Percentiles rank a stretch among this genome's conserved stretches.
These are phyloP conservation scores for Allium sativum DNA, from an alignment of 106 monocot species.

Conservation along the genomic window DNA sequence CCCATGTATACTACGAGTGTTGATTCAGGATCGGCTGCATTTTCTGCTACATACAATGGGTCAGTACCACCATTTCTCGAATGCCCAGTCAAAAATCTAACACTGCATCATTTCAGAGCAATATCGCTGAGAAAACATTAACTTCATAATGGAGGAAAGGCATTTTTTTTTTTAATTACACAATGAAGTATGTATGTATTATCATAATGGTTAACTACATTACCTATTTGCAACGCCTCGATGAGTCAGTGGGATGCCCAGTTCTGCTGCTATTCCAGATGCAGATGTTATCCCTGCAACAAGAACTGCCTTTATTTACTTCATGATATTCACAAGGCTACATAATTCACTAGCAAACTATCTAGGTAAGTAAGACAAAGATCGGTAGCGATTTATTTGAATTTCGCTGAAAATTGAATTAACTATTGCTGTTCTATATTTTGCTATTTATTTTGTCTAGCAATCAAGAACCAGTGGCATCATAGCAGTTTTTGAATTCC, in stretches of 20 bases:
- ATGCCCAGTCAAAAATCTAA: slow-evolving; percentile 86
- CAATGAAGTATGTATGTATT: too few relatives aligned
- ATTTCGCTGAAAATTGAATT: too few relatives aligned
- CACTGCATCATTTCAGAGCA: slow-evolving; percentile 30
- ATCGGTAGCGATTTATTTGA: too few relatives aligned
- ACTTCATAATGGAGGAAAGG: too few relatives aligned
- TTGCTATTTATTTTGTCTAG: too few relatives aligned
- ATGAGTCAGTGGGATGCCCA: slow-evolving; percentile 94
- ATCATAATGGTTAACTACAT: too few relatives aligned
- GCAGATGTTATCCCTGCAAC: slow-evolving; percentile 90
- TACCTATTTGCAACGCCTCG: slow-evolving; percentile 96
- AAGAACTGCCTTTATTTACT: neutral
- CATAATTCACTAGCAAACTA: neutral
- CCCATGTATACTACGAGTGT: slow-evolving; percentile 97
- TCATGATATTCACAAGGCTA: neutral
- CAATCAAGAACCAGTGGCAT: too few relatives aligned
- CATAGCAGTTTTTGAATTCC: too few relatives aligned
- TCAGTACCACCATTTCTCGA: slow-evolving; percentile 90
- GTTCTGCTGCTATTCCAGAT: slow-evolving; percentile 95
- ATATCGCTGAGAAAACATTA: too few relatives aligned
- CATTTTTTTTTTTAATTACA: too few relatives aligned
- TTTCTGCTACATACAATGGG: slow-evolving; percentile 66
- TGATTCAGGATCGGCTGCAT: slow-evolving; percentile 79
- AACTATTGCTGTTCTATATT: too few relatives aligned
- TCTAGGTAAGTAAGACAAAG: too few relatives aligned